Evolutionary conservation across 2,329 filamentous ascomycete genomes (phyloP).

Genomic region (Pyricularia sp.): DNA sequence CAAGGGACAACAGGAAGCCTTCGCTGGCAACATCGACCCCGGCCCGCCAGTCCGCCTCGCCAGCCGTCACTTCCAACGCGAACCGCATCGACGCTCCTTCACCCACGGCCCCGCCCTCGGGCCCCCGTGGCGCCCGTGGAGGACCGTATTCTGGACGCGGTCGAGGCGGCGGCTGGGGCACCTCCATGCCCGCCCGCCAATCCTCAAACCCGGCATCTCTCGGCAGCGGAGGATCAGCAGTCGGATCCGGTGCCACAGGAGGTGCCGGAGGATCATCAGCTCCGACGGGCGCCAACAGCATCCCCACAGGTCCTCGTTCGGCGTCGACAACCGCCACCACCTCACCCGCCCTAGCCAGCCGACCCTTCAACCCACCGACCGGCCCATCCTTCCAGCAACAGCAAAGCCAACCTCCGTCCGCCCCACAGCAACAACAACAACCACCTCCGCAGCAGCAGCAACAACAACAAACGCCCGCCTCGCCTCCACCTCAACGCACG

Average conservation of each 20-base stretch:
- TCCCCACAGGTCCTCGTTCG: conserved; percentile 36
- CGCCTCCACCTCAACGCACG: conserved; percentile 17
- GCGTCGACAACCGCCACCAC: conserved; percentile 11
- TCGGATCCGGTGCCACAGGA: not conserved
- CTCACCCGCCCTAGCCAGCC: conserved; percentile 23
- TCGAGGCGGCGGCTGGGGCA: conserved; percentile 20
- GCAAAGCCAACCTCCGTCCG: conserved; percentile 19
- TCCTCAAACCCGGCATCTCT: not conserved
- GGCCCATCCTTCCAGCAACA: conserved; percentile 30
- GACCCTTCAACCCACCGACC: conserved; percentile 44
- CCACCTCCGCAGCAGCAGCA: not conserved
- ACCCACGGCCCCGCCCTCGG: conserved; percentile 37
- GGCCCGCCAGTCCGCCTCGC: conserved; percentile 16
- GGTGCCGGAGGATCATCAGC: conserved; percentile 16
- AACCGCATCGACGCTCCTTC: conserved; percentile 25
- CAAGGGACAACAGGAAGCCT: not conserved
- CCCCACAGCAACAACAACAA: conserved; percentile 15
- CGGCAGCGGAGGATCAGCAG: conserved; percentile 6
- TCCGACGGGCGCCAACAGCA: conserved; percentile 23
- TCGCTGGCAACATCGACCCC: conserved; percentile 9
- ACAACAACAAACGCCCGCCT: conserved; percentile 2
- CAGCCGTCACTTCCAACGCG: conserved; percentile 16
- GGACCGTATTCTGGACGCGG: conserved; percentile 31
- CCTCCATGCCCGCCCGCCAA: not conserved
- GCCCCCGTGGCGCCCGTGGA: conserved; percentile 35